Evolutionary conservation across 129 eudicot genomes (phyloP).

Genomic region (Lonicera japonica): DNA sequence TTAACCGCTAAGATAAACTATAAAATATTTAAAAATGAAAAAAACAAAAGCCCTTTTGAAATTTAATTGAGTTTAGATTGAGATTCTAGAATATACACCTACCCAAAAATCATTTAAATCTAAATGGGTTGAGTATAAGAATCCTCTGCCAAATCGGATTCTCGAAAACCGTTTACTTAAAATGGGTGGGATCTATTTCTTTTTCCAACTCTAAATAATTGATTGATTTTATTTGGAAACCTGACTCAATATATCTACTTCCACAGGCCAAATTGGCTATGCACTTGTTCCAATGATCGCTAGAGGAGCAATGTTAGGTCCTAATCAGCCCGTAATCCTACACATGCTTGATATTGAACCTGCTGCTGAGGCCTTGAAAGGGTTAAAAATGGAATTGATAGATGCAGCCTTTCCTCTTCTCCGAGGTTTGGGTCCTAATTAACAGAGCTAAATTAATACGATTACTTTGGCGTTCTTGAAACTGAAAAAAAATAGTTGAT

Average conservation of each 20-base stretch:
- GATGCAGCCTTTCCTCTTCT: conserved; percentile 71
- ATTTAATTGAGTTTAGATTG: too few relatives aligned
- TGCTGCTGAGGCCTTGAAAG: conserved; percentile 56
- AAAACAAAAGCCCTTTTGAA: too few relatives aligned
- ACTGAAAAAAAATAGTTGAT: not conserved
- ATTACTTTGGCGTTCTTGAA: not conserved
- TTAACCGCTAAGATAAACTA: too few relatives aligned
- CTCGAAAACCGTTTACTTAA: too few relatives aligned
- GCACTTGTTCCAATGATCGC: conserved; percentile 74
- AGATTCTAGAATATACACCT: too few relatives aligned
- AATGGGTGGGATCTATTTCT: too few relatives aligned
- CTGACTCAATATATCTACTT: not conserved
- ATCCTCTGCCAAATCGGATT: too few relatives aligned
- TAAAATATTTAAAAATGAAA: too few relatives aligned
- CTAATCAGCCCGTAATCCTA: conserved; percentile 54
- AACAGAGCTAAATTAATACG: not conserved
- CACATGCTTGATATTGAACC: conserved; percentile 61
- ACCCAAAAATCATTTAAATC: too few relatives aligned
- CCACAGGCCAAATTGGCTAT: conserved; percentile 63
- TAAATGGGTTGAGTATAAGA: too few relatives aligned
- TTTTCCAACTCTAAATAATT: too few relatives aligned
- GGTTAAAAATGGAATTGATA: conserved; percentile 58
- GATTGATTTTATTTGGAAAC: too few relatives aligned
- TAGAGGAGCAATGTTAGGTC: conserved; percentile 59
- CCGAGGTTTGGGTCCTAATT: conserved; percentile 26